Evolutionary conservation across 176 grass and related monocot species (phyloP), one percentile per base, ranked within the genome.

Genomic region (Eragrostis nindensis): DNA sequence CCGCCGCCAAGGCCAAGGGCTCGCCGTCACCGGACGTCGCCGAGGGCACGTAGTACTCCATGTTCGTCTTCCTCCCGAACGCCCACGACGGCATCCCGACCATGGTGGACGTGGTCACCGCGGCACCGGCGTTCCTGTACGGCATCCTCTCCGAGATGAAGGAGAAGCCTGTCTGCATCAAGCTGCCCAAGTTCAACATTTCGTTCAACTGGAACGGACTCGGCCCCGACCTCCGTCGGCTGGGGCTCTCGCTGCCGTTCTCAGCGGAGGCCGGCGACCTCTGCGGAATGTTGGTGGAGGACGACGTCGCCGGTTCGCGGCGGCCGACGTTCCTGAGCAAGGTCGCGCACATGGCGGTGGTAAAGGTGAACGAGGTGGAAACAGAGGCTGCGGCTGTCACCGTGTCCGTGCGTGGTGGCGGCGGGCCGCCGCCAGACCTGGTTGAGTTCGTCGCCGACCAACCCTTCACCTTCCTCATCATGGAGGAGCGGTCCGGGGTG

Each of bases 161-260:
- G 25, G 0, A 2, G 0, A 17, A 0, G 22, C 0, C 0, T 5
- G 77, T 80, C 61, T 0, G 0, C 0, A 1, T 86, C 2, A 0
- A 2, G 15, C 61, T 81, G 17, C 50, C 84, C 62, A 86, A 68
- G 49, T 80, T 86, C 15, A 11, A 59, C 6, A 74, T 80, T 1
- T 8, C 5, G 38, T 80, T 80, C 19, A 21, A 5, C 18, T 73
- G 83, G 83, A 6, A 7, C 11, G 7, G 25, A 18, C 68, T 86
- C 9, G 9, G 24, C 1, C 0, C 2, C 5, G 77, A 47, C 22
- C 84, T 80, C 17, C 0, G 8, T 0, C 11, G 9, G 38, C 69
- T 80, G 49, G 61, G 59, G 1, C 84, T 86, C 48, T 59, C 69
- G 48, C 84, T 86, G 69, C 76, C 69, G 7, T 86, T 86, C 77